Conservation (phyloP, 305 asterid species). For the Solanum hybrid region DNA sequence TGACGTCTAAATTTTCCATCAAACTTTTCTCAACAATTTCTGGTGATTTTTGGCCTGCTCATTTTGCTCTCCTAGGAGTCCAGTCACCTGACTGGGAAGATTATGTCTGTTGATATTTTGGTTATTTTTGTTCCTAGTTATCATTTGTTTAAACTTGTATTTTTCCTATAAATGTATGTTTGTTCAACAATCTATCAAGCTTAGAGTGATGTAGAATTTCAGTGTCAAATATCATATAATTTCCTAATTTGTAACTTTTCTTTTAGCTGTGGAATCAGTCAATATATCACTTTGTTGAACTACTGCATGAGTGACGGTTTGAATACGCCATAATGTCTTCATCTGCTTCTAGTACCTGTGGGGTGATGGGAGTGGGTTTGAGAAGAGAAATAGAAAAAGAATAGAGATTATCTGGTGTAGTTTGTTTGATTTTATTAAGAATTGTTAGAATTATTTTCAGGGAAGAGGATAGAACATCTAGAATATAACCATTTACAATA, state of each 20-base stretch:
- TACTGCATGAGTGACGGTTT: not conserved
- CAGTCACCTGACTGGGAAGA: not conserved
- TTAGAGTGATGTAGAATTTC: not conserved
- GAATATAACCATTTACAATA: not conserved
- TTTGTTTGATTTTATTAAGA: not conserved
- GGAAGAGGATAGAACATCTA: not conserved
- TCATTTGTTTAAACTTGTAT: not conserved
- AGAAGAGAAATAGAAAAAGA: not conserved
- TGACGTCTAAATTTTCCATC: not conserved
- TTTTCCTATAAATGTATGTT: not conserved
- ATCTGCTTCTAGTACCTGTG: not conserved
- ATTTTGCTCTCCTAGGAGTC: not conserved
- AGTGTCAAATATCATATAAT: not conserved
- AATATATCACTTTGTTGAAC: not conserved
- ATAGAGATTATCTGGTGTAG: not conserved
- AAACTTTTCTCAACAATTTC: not conserved
- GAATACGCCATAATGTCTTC: not conserved
- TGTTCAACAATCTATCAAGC: not conserved
- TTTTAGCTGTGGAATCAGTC: not conserved
- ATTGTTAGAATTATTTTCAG: not conserved
- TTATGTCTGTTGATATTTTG: not conserved
- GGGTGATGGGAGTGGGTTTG: not conserved
- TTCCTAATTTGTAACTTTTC: not conserved
- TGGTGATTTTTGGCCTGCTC: not conserved
- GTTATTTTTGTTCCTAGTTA: not conserved